Base-by-base conservation (phyloP, 2,329 filamentous ascomycete species). In the Davidsoniella neocaledoniae region DNA sequence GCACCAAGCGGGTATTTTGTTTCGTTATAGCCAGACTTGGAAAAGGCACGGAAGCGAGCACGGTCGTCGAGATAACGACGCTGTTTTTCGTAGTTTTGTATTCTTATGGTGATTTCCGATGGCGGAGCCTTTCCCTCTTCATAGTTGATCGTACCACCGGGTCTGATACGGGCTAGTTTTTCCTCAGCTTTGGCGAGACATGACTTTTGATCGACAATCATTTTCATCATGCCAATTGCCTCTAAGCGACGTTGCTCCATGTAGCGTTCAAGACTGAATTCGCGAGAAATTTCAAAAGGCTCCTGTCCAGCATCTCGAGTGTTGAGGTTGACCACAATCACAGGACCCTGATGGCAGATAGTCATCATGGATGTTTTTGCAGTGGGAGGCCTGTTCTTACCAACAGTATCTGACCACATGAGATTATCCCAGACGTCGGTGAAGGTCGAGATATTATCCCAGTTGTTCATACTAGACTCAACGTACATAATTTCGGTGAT, bases 241-340 rank as follows among this genome's bases (percentile, higher is more conserved):
- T 71, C 67, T 9, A 69, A 62, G 49, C 67, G 68, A 12, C 68
- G 66, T 9, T 56, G 60, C 44, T 63, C 61, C 47, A 73, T 59
- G 51, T 76, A 77, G n/a, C 66, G 68, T 58, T 77, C 73, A 1
- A 71, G 68, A 55, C 74, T 76, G 54, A 75, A 68, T 10, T 68
- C 60, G 40, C 62, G 60, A 5, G 74, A 74, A 33, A 77, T 68
- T 3, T 74, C 69, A 40, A 74, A 63, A 2, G 64, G 64, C 16
- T 25, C 21, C 42, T 66, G 66, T 6, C 61, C 57, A 4, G 68
- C 62, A 2, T 67, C 68, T 3, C 65, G 61, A 2, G 64, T 64
- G 14, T 63, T 62, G 10, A 77, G 57, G 41, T 66, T 66, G 37
- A 77, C 63, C 6, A 66, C 65, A 21, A 77, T 55, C 3, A 76